Conservation (phyloP, 2,329 filamentous ascomycete species). For the Claviceps sp. region DNA sequence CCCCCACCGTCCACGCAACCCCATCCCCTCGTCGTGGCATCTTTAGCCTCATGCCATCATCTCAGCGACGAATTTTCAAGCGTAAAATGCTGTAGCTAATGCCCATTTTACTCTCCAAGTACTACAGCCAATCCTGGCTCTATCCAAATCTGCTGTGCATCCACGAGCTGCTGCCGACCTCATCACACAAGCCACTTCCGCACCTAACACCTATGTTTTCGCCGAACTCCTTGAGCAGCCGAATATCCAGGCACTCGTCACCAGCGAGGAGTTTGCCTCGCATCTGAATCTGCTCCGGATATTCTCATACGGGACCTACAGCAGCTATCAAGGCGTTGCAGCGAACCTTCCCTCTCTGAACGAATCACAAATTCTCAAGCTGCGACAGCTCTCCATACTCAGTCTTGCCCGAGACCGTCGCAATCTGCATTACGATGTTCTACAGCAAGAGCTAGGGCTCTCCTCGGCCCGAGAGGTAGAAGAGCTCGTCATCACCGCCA, state of each 20-base stretch:
- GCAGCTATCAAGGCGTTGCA: constrained; percentile 44
- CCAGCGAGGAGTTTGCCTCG: constrained; percentile 43
- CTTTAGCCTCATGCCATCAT: background rate
- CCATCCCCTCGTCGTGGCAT: background rate
- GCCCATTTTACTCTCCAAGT: constrained; percentile 6
- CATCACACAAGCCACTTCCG: constrained; percentile 77
- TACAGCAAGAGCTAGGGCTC: constrained; percentile 56
- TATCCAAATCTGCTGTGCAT: constrained; percentile 74
- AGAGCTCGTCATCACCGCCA: constrained; percentile 70
- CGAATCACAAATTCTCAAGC: constrained; percentile 64
- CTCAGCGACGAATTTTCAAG: background rate
- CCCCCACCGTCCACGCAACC: background rate
- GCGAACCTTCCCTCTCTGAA: constrained; percentile 54
- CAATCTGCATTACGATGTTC: constrained; percentile 59
- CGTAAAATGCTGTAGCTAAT: background rate
- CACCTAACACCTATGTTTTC: constrained; percentile 83
- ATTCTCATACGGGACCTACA: constrained; percentile 87
- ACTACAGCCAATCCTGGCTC: constrained; percentile 69
- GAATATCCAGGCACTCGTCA: constrained; percentile 60
- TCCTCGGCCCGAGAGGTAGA: constrained; percentile 59
- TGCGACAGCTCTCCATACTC: constrained; percentile 80
- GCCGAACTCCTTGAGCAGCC: constrained; percentile 77
- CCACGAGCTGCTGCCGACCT: constrained; percentile 77
- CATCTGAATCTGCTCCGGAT: constrained; percentile 66
- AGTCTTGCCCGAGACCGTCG: constrained; percentile 57